Evolutionary conservation across 352 stramenopile genomes (phyloP), one percentile per base, ranked within the genome.

Genomic region (Globisporangium barbulae): DNA sequence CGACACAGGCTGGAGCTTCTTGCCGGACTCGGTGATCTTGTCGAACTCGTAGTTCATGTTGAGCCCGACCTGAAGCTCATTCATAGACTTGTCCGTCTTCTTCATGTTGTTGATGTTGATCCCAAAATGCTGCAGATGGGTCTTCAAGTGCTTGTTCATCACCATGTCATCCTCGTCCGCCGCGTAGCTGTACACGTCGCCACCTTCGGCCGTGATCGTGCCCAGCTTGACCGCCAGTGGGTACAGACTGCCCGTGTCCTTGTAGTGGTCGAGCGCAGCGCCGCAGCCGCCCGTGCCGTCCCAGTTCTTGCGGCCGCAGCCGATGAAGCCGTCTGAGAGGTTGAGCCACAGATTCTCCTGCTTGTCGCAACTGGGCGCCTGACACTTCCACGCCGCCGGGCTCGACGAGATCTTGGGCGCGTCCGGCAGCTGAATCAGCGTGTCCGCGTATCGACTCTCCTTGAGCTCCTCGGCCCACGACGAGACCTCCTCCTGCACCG

Each of bases 291-390:
- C 96, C 10, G 92, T 96, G 15, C 97, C 97, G 69, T 99, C 97
- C 94, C 95, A 99, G 71, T 99, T 98, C 74, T 95, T 78, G 48
- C 88, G 73, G 0, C 88, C 88, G 60, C 85, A 96, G 22, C 88
- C 88, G 71, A 96, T 91, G 71, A 79, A 94, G 12, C 88, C 88
- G 65, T 94, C 85, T 35, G 89, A 98, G 10, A 99, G 79, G 75
- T 99, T 99, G 25, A 99, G 74, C 98, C 98, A 99, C 37, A 99
- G 70, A 79, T 99, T 99, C 62, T 99, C 93, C 13, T 88, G 96
- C 70, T 97, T 97, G 50, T 98, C 97, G 69, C 87, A 98, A 53
- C 97, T 83, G 48, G 97, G 81, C 63, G 96, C 98, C 66, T 90
- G 77, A 68, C 91, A 98, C 57, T 90, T 93, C 79, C 88, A 96